Base-by-base conservation (phyloP, 2,329 filamentous ascomycete genomes). In the Fusarium sp. region DNA sequence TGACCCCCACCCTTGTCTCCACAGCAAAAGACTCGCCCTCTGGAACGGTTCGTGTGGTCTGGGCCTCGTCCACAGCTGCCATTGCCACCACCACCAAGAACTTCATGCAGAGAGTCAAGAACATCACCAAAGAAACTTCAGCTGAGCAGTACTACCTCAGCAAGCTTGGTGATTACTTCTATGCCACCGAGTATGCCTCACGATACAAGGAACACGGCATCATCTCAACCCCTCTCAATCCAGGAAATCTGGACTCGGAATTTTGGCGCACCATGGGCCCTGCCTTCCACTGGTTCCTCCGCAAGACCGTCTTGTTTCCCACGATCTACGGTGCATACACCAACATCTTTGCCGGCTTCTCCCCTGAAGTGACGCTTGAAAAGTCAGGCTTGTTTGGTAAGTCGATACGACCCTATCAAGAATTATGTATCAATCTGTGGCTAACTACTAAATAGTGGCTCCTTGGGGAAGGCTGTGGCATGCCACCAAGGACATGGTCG, bases 341-440 rank as follows among this genome's bases (percentile, higher is more conserved):
- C 0, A 82, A 86, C 67, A 72, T 89, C 1, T 89, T 84, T 67
- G 83, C 86, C 1, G 86, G 82, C 0, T 79, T 87, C 43, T 85
- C 86, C 0, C 82, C 84, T 0, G 81, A 87, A 0, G 79, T 88
- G 4, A 85, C 82, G 0, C 43, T 82, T 1, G 84, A 78, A 8
- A 66, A 73, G 2, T 69, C 65, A 4, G 77, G 77, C 0, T 33
- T 40, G 14, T 78, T 66, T 27, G 62, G 76, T 27, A 6, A 27
- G 25, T 25, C 25, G 25, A 25, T 25, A 25, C 25, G 25, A 25
- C 25, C 25, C 25, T 25, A 5, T 25, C 25, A 25, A 25, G 25
- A 25, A 25, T 33, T 15, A 4, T 14, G 9, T 11, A 4, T 22
- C 4, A 7, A 40, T 20, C 50, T 15, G 35, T 6, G 0, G 12